Base-by-base conservation (phyloP, 352 stramenopile genomes). In the Thalassiosira hispida region DNA sequence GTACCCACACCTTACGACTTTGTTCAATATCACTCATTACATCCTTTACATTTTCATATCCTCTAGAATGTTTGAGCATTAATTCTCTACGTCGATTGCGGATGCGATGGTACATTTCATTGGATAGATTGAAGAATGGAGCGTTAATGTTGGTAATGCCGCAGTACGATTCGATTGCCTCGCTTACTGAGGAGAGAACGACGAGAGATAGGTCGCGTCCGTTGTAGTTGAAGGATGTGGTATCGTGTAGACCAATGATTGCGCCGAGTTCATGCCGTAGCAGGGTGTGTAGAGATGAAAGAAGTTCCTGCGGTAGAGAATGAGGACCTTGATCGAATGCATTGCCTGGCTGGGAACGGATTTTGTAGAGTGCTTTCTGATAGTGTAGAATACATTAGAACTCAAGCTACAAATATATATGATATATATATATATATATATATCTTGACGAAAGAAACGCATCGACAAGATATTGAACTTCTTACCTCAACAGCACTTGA, bases 161-260 rank as follows among this genome's bases (percentile, higher is more conserved):
- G 16, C 62, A 72, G 47, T 83, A 83, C 16, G 61, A 67, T 71
- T 79, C 75, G 8, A 83, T 73, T 20, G 75, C 75, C 29, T 83
- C 61, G 25, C 40, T 73, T n/a, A 78, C 57, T 11, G 52, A 64
- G 12, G 68, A 83, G 16, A 73, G 18, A 25, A 77, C 62, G 18
- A 83, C 44, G 2, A 75, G 18, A 22, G 75, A 83, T 18, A 83
- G 27, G 27, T 83, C 70, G 29, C 62, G 35, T 14, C 22, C 46
- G 35, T 52, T 77, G 67, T 62, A 66, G 2, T 73, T 29, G 23
- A 83, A 77, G 14, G 62, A 59, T 12, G 55, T 7, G 9, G 46
- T 20, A 33, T 60, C 42, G 42, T 61, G 22, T 31, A 59, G 51
- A 14, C 47, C 55, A 4, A 63, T 42, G 22, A 75, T 70, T 49